A percentile compares a stretch with the other conserved stretches of the same genome.
Evolutionary conservation across 371 early-diverging fungal species (phyloP).

Genomic region (Choanephora cucurbitarum): DNA sequence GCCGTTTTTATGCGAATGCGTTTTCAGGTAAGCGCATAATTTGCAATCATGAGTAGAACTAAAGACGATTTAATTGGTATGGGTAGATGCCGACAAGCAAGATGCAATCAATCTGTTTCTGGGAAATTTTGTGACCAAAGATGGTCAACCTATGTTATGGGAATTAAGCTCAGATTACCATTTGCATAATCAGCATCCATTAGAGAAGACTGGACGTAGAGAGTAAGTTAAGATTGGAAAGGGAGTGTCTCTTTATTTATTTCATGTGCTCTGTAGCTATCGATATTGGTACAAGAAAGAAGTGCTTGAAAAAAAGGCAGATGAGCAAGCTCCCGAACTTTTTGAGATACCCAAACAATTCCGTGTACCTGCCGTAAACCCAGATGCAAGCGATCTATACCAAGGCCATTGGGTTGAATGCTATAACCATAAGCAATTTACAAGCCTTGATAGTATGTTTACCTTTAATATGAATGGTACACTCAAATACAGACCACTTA

Average conservation of each 20-base stretch:
- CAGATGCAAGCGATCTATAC: slow-evolving; percentile 42
- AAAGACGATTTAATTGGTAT: neutral
- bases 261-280: slow-evolving; percentile 41
- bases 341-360: slow-evolving; percentile 33
- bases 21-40: slow-evolving; percentile 71
- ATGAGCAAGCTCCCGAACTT: slow-evolving; percentile 20
- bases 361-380: slow-evolving; percentile 29
- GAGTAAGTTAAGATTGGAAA: slow-evolving; percentile 42
- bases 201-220: slow-evolving; percentile 51
- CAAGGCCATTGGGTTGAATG: slow-evolving; percentile 79
- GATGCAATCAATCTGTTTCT: slow-evolving; percentile 94
- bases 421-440: slow-evolving; percentile 72
- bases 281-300: slow-evolving; percentile 64
- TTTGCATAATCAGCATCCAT: slow-evolving; percentile 71
- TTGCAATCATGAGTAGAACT: too few relatives aligned
- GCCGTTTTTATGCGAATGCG: slow-evolving; percentile 92
- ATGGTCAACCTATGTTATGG: slow-evolving; percentile 76
- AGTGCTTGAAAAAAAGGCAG: slow-evolving; percentile 35
- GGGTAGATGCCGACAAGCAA: slow-evolving; percentile 91
- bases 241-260: too few relatives aligned
- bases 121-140: slow-evolving; percentile 69
- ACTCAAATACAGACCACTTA: slow-evolving; percentile 55
- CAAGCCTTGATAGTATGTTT: slow-evolving; percentile 75
- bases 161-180: slow-evolving; percentile 81
- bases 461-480: slow-evolving; percentile 88